A percentile compares a stretch with the other conserved stretches of the same genome.
These are phyloP conservation scores for Pseudisothecium myosuroides DNA, from an alignment of 225 moss, liverwort and hornwort species.

Conservation along the genomic window DNA sequence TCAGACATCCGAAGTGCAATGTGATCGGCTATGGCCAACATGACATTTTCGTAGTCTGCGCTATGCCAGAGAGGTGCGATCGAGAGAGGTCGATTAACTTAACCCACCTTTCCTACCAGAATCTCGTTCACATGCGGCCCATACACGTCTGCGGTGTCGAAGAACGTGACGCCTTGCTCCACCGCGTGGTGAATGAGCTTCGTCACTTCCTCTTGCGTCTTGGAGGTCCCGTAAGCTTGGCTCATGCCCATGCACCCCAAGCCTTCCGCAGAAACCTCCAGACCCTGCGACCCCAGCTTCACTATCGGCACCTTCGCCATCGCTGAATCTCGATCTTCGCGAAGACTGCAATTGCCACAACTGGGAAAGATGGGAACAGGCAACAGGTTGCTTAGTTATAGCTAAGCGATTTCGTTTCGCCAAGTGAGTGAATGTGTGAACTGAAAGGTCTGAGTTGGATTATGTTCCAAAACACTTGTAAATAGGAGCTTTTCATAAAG, in stretches of 20 bases:
- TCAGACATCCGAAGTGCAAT: no score
- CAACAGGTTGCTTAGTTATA: background rate
- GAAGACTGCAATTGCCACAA: no score
- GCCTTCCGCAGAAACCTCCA: conserved; percentile 14
- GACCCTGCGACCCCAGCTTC: conserved; percentile 11
- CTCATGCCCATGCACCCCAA: conserved; percentile 33
- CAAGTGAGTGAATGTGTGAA: background rate
- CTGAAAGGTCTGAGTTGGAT: background rate
- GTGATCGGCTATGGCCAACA: background rate
- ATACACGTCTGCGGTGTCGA: conserved; percentile 15
- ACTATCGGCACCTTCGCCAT: conserved; percentile 2
- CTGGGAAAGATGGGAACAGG: background rate
- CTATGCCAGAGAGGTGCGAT: background rate
- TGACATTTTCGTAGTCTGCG: no score
- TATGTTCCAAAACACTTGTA: background rate
- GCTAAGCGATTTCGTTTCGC: no score
- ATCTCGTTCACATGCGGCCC: background rate
- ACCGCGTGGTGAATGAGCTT: conserved; percentile 12
- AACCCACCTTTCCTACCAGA: background rate
- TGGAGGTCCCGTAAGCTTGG: background rate
- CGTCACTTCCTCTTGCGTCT: background rate
- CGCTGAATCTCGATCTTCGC: no score
- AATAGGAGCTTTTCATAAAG: background rate
- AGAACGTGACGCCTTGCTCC: conserved; percentile 7
- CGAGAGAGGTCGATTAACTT: background rate